phyloP scores from a whole-genome alignment of 1,139 yeast genomes.

The Entelexis sorbosivorans region DNA sequence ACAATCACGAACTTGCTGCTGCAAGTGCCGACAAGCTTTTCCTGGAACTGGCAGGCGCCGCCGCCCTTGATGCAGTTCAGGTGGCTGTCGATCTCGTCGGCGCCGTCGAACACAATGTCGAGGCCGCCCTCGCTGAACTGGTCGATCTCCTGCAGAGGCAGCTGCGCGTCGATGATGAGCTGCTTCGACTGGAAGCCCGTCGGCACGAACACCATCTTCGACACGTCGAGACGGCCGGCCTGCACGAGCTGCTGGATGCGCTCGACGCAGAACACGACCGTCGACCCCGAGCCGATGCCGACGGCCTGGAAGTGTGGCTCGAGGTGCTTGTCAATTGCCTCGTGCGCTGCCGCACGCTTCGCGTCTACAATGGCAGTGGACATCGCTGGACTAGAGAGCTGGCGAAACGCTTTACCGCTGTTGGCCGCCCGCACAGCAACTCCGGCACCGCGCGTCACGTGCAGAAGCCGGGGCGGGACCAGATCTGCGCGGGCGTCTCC shows the following conservation, averaged over 20 bases:
- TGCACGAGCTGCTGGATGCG: constrained; percentile 68
- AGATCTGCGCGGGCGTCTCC: neutral
- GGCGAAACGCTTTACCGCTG: neutral
- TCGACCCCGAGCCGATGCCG: constrained; percentile 95
- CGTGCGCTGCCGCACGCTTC: constrained; percentile 77
- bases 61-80: constrained; percentile 95
- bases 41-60: constrained; percentile 96
- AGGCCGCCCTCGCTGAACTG: constrained; percentile 52
- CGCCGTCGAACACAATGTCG: constrained; percentile 96
- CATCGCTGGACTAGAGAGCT: neutral
- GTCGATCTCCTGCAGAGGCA: constrained; percentile 69
- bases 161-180: constrained; percentile 70
- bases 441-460: neutral
- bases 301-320: constrained; percentile 59
- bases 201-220: constrained; percentile 51
- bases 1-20: constrained; percentile 72
- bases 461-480: neutral
- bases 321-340: constrained; percentile 84
- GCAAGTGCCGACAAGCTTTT: constrained; percentile 80
- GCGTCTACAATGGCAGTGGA: constrained; percentile 31
- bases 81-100: constrained; percentile 81
- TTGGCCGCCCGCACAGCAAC: neutral
- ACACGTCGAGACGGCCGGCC: constrained; percentile 37
- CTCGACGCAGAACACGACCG: constrained; percentile 93
- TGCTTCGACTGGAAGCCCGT: constrained; percentile 94